Base-by-base conservation (phyloP, 768 basidiomycete species). In the Crucibulum laeve region DNA sequence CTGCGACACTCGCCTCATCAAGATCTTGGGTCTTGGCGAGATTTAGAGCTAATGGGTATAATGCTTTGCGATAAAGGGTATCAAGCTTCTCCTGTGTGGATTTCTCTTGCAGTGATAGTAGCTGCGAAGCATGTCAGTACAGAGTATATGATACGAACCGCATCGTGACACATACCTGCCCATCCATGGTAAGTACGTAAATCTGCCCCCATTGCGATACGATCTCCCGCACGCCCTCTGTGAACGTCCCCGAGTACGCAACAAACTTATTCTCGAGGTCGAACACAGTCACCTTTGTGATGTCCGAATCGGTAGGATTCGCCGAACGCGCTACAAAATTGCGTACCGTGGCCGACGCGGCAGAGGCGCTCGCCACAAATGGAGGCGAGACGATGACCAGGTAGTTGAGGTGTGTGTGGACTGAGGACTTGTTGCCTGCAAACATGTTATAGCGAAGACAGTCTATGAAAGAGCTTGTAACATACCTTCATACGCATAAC, bases 221-320 rank as follows among this genome's bases (percentile, higher is more conserved):
- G 1, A 96, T 74, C 35, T 88, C 85, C 34, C 88, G 69, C 3
- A 98, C 87, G 4, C 93, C 93, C 44, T 86, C 81, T 17, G 79
- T 76, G 54, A 93, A 91, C 2, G 85, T 77, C 4, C 83, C 86
- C 0, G 83, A 80, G 56, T 90, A 93, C 4, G 89, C 87, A 13
- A 95, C 77, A 41, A 93, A 76, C 66, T 93, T 92, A 64, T 94
- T 96, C 55, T 91, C 89, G 26, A 86, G 79, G 57, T 99, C 94
- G 51, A 97, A 86, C 1, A 98, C 78, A 0, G 85, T 87, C 32
- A 98, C 79, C 48, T 82, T 86, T 10, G 82, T 80, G 28, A 89
- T 79, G 40, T 91, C 88, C 0, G 74, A 62, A 30, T 76, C 73
- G 13, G 60, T 53, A 4, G 71, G 52, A 35, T 68, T 71, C 4